phyloP scores from a whole-genome alignment of 1,139 yeast genomes.

The Diutina rugosa region DNA sequence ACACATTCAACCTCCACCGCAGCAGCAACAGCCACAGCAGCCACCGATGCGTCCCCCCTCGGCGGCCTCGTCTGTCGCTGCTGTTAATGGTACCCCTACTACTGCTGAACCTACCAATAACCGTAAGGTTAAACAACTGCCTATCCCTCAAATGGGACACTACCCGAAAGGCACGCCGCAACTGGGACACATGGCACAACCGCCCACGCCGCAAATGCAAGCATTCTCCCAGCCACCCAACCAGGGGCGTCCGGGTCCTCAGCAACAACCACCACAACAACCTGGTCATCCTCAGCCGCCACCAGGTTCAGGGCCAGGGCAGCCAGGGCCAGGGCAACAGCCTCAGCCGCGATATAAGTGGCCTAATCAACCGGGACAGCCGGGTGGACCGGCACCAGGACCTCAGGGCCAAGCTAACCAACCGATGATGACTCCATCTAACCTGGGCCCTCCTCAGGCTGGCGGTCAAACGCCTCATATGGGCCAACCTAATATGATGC shows the following conservation, averaged over 20 bases:
- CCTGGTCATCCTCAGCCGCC: slow-evolving; percentile 4
- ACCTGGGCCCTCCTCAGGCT: not conserved
- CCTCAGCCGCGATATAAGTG: not conserved
- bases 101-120: not conserved
- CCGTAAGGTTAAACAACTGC: not conserved
- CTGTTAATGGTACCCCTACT: not conserved
- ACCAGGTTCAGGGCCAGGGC: slow-evolving; percentile 2
- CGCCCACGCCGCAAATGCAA: not conserved
- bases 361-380: not conserved
- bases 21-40: not conserved
- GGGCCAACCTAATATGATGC: not conserved
- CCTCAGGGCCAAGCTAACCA: not conserved
- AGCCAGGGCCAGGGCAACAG: slow-evolving; percentile 3
- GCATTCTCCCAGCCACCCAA: not conserved
- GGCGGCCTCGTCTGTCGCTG: not conserved
- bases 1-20: not conserved
- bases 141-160: not conserved
- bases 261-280: slow-evolving; percentile 2
- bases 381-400: not conserved
- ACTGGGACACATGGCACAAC: slow-evolving; percentile 1
- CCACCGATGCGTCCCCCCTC: not conserved
- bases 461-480: not conserved
- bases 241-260: not conserved
- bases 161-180: not conserved
- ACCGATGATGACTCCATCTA: not conserved